These are phyloP conservation scores for Ascosphaera aggregata DNA, from an alignment of 2,329 filamentous ascomycete genomes.

Conservation along the genomic window DNA sequence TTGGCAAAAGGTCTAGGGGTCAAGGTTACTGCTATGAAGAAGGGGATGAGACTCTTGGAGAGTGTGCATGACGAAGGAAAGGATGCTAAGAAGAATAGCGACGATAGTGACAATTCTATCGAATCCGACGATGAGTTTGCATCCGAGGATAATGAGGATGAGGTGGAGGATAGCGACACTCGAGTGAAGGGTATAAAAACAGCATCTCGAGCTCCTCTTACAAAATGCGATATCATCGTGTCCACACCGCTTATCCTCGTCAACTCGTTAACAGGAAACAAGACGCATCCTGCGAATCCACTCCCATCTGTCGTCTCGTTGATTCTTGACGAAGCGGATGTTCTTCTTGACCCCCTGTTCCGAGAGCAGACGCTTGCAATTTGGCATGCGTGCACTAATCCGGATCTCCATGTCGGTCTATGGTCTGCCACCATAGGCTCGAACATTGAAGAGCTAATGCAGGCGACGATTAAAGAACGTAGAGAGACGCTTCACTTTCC, in stretches of 20 bases:
- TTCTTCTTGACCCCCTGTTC: conserved; percentile 78
- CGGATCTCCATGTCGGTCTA: conserved; percentile 48
- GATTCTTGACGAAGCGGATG: conserved; percentile 83
- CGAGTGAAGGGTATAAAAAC: conserved; percentile 7
- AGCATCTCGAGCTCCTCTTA: conserved; percentile 22
- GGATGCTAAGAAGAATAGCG: conserved; percentile 17
- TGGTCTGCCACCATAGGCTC: conserved; percentile 98
- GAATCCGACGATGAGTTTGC: conserved; percentile 12
- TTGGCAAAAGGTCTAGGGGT: conserved; percentile 54
- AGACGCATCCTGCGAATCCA: conserved; percentile 20
- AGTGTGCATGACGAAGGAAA: conserved; percentile 18
- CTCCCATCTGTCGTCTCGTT: conserved; percentile 49
- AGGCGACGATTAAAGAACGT: conserved; percentile 39
- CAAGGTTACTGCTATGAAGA: conserved; percentile 60
- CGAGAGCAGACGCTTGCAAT: conserved; percentile 66
- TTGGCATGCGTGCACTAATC: conserved; percentile 55
- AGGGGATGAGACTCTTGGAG: conserved; percentile 49
- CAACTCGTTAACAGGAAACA: conserved; percentile 38
- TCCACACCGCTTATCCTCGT: conserved; percentile 59
- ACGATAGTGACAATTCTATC: conserved; percentile 16
- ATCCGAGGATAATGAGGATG: conserved; percentile 8
- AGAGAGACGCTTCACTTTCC: conserved; percentile 17
- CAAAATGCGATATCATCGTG: conserved; percentile 58
- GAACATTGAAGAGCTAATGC: conserved; percentile 60
- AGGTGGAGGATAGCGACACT: conserved; percentile 9